Conservation (phyloP, 78 protist species). For the Chrysochromulina parva region DNA sequence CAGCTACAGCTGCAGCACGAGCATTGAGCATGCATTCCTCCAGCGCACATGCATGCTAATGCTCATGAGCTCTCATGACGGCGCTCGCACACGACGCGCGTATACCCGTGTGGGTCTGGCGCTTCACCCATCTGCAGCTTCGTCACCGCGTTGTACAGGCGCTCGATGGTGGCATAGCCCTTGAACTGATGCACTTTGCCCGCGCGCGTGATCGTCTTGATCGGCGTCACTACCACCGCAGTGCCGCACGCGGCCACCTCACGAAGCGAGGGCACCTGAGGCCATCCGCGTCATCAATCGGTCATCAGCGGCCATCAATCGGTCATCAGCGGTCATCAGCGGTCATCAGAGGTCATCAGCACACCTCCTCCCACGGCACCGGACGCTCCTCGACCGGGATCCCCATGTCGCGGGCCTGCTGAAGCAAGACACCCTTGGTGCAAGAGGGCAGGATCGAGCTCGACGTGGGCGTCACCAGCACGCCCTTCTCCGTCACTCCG, state of each 20-base stretch:
- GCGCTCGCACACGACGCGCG: background rate
- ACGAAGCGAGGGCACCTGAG: background rate
- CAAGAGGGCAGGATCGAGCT: slow-evolving; percentile 34
- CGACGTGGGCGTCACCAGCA: slow-evolving; percentile 20
- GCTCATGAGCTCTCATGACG: too few species aligned
- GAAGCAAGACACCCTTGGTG: slow-evolving; percentile 20
- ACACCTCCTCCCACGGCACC: too few species aligned
- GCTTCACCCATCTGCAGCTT: background rate
- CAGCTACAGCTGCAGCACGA: too few species aligned
- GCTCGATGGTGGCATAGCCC: background rate
- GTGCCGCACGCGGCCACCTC: slow-evolving; percentile 50
- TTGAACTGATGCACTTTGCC: background rate
- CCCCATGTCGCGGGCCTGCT: background rate
- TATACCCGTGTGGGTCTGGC: background rate
- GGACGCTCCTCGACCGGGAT: background rate
- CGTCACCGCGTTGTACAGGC: background rate
- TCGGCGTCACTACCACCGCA: slow-evolving; percentile 41
- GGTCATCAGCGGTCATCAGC: too few species aligned
- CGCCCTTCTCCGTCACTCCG: slow-evolving; percentile 31
- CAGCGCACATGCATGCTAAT: too few species aligned
- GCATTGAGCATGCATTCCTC: too few species aligned
- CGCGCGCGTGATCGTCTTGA: background rate
- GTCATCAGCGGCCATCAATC: too few species aligned
- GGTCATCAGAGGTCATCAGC: too few species aligned
- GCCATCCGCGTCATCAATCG: too few species aligned